Evolutionary conservation across 805 yeast species (phyloP).

Genomic region (Komagataella pseudopastoris): DNA sequence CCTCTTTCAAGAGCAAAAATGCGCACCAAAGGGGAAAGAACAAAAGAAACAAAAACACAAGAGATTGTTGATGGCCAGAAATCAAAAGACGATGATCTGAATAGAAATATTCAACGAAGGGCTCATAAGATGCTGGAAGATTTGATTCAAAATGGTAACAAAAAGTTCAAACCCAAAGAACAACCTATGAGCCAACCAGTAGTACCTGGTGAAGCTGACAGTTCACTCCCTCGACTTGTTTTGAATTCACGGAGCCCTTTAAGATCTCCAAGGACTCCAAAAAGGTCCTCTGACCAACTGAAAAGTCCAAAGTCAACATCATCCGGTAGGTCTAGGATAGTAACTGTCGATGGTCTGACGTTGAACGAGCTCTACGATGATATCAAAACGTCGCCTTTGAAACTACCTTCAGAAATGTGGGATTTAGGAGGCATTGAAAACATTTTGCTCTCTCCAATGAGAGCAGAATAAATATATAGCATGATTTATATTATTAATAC

Average conservation of each 20-base stretch:
- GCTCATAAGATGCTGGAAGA: neutral
- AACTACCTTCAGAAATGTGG: neutral
- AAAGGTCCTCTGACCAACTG: neutral
- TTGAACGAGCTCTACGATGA: neutral
- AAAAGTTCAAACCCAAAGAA: neutral
- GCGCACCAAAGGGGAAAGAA: neutral
- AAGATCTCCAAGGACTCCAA: neutral
- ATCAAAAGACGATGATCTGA: neutral
- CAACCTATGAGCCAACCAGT: neutral
- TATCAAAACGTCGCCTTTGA: neutral
- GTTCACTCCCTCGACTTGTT: neutral
- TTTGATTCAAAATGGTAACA: neutral
- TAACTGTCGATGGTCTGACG: neutral
- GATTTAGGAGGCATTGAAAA: neutral
- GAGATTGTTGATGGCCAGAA: neutral
- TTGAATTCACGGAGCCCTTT: neutral
- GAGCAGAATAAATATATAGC: neutral
- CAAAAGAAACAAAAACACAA: neutral
- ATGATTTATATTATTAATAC: no score
- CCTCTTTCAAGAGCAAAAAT: neutral
- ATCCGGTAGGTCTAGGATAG: neutral
- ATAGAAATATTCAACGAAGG: neutral
- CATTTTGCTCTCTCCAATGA: neutral
- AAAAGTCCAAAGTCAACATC: neutral
- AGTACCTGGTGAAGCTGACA: neutral